phyloP scores from a whole-genome alignment of 225 moss, liverwort and hornwort species.

The Marchantia paleacea region DNA sequence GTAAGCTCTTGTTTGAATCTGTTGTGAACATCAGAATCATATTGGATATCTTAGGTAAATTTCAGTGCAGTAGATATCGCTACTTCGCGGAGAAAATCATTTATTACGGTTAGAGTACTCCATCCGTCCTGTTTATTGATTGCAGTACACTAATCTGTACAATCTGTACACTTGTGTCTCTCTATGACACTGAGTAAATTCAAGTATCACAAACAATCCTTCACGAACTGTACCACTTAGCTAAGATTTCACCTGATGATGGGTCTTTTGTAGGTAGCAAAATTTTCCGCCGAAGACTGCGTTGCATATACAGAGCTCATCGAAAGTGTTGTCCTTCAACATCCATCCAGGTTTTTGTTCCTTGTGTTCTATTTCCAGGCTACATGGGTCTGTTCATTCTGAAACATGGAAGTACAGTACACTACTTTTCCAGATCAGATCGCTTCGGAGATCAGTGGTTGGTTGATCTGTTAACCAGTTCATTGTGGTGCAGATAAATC shows the following conservation, averaged over 20 bases:
- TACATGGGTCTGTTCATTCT: background rate
- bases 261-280: conserved; percentile 50
- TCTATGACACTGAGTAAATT: no score
- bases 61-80: no score
- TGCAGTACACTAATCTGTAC: no score
- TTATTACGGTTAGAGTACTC: no score
- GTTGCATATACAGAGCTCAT: conserved; percentile 59
- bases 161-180: no score
- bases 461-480: background rate
- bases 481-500: background rate
- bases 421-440: background rate
- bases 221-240: background rate
- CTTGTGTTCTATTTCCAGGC: background rate
- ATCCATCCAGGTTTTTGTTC: conserved; percentile 52
- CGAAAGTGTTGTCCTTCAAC: conserved; percentile 71
- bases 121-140: no score
- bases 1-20: conserved; percentile 25
- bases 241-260: background rate
- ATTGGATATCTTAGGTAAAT: no score
- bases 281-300: conserved; percentile 78
- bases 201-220: no score
- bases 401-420: background rate
- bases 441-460: background rate
- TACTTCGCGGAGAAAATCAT: no score
- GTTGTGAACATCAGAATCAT: background rate